These are phyloP conservation scores for Epichloe baconii DNA, from an alignment of 2,329 filamentous ascomycete genomes.

Conservation along the genomic window DNA sequence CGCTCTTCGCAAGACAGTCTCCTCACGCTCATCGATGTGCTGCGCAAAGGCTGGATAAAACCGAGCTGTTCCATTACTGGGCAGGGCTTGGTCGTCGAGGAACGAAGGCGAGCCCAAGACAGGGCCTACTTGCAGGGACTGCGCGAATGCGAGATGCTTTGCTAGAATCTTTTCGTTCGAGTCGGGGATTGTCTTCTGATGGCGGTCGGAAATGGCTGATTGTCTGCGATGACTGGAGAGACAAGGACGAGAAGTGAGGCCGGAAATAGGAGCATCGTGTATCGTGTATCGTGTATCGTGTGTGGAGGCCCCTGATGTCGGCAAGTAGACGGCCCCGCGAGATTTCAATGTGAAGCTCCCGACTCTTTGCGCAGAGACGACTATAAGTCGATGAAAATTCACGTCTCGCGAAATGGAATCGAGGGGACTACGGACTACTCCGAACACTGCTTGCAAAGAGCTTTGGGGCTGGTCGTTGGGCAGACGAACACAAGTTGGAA, in stretches of 20 bases:
- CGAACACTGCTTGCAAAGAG: no score
- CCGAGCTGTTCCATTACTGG: conserved; percentile 9
- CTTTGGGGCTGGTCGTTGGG: not conserved
- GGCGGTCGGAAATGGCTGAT: conserved; percentile 37
- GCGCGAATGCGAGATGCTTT: conserved; percentile 45
- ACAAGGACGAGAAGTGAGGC: conserved; percentile 12
- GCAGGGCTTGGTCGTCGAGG: conserved; percentile 12
- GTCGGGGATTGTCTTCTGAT: conserved; percentile 61
- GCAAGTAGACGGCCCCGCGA: not conserved
- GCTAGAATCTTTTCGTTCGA: conserved; percentile 61
- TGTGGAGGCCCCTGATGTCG: not conserved
- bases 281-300: not conserved
- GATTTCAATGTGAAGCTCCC: not conserved
- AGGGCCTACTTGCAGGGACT: conserved; percentile 8
- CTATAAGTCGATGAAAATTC: not conserved
- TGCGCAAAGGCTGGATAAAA: conserved; percentile 38
- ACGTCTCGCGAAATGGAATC: no score
- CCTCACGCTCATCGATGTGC: conserved; percentile 24
- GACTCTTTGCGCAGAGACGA: not conserved
- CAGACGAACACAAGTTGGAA: not conserved
- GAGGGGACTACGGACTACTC: no score
- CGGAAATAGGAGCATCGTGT: conserved; percentile 1
- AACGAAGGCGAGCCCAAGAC: conserved; percentile 15
- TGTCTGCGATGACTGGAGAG: conserved; percentile 21
- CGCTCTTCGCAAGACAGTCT: conserved; percentile 27